phyloP scores from a whole-genome alignment of 176 grass and related monocot species.

The Oryza glumipatula region DNA sequence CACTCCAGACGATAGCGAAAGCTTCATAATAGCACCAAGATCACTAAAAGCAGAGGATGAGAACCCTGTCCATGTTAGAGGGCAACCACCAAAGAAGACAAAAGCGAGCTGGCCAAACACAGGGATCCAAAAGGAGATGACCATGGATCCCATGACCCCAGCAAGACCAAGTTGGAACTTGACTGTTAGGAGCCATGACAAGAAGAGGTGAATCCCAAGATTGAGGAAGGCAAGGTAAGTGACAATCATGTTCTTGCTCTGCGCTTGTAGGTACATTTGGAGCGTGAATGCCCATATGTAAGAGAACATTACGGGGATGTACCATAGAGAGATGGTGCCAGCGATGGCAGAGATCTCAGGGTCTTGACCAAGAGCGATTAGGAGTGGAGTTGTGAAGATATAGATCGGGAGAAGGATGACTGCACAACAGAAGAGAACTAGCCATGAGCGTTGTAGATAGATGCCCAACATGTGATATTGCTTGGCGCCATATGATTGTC shows the following conservation, averaged over 20 bases:
- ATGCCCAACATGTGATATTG: slow-evolving; percentile 80
- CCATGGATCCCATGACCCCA: slow-evolving; percentile 67
- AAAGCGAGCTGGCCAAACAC: slow-evolving; percentile 59
- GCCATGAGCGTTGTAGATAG: slow-evolving; percentile 77
- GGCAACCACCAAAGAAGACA: slow-evolving; percentile 76
- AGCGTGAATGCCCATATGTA: slow-evolving; percentile 63
- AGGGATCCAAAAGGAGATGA: slow-evolving; percentile 66
- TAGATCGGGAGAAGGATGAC: too few species aligned
- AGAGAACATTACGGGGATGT: slow-evolving; percentile 69
- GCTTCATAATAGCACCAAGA: slow-evolving; percentile 45
- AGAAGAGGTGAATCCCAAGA: slow-evolving; percentile 49
- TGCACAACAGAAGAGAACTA: slow-evolving; percentile 47
- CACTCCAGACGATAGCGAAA: slow-evolving; percentile 76
- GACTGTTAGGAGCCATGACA: slow-evolving; percentile 52
- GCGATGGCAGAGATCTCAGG: slow-evolving; percentile 46
- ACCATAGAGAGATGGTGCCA: slow-evolving; percentile 59
- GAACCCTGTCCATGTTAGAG: slow-evolving; percentile 71
- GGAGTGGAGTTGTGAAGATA: slow-evolving; percentile 55
- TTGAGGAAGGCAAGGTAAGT: slow-evolving; percentile 58
- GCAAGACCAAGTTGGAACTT: slow-evolving; percentile 50
- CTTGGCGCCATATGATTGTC: slow-evolving; percentile 65
- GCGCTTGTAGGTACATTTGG: slow-evolving; percentile 88
- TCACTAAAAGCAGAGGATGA: slow-evolving; percentile 44
- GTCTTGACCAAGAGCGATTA: slow-evolving; percentile 67
- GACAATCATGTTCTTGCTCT: slow-evolving; percentile 79